Conservation (phyloP, 139 green algal genomes). For the Axilococcus clingmanii region DNA sequence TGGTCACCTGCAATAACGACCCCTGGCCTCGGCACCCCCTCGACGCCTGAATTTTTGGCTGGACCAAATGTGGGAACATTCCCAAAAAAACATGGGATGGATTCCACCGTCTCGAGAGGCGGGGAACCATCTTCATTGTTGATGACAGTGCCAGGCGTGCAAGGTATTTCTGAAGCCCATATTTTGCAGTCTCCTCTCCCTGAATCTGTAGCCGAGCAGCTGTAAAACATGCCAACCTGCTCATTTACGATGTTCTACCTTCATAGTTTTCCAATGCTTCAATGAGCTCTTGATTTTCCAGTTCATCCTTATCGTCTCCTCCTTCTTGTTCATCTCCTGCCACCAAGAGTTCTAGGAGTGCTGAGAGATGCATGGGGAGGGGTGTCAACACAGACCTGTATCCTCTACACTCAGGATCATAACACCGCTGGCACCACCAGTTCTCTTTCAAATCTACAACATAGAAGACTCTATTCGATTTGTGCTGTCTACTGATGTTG, state of each 20-base stretch:
- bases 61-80: too few species aligned
- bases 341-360: neutral
- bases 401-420: slow-evolving; percentile 36
- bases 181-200: too few species aligned
- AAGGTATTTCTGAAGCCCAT: too few species aligned
- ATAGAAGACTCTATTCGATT: slow-evolving; percentile 60
- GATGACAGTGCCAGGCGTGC: too few species aligned
- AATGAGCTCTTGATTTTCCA: neutral
- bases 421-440: slow-evolving; percentile 42
- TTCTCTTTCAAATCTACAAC: slow-evolving; percentile 30
- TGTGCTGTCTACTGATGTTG: slow-evolving; percentile 54
- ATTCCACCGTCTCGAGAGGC: too few species aligned
- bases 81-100: too few species aligned
- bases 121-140: too few species aligned
- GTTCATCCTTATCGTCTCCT: neutral
- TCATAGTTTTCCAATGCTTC: neutral
- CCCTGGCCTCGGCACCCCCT: too few species aligned
- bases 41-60: too few species aligned
- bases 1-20: too few species aligned
- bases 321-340: neutral
- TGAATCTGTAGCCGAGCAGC: too few species aligned
- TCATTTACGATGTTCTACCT: neutral
- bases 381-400: slow-evolving; percentile 34
- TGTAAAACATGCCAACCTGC: too few species aligned
- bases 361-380: slow-evolving; percentile 26